A percentile compares a stretch with the other conserved stretches of the same genome.
Evolutionary conservation across 2,329 filamentous ascomycete genomes (phyloP).

Genomic region (Ophiocordyceps australis): DNA sequence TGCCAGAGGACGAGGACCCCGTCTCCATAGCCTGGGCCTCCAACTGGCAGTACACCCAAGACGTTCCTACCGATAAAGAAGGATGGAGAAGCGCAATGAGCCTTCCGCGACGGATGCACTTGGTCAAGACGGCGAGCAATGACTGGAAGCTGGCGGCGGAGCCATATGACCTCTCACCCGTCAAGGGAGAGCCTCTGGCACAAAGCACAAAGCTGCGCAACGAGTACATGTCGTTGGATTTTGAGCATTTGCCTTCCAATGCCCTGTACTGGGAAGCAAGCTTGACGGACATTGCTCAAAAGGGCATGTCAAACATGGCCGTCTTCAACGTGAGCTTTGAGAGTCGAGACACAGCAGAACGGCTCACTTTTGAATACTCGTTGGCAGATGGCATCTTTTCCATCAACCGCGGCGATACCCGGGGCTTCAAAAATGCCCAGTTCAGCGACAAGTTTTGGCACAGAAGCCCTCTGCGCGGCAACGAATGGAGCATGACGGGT

Average conservation of each 20-base stretch:
- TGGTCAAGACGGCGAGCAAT: constrained; percentile 28
- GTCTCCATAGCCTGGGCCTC: constrained; percentile 17
- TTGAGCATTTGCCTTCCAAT: constrained; percentile 25
- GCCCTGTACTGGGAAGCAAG: constrained; percentile 36
- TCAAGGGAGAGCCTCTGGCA: constrained; percentile 25
- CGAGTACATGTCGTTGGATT: constrained; percentile 28
- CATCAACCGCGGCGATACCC: constrained; percentile 9
- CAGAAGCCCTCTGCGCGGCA: constrained; percentile 4
- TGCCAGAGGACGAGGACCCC: constrained; percentile 8
- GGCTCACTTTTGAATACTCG: constrained; percentile 8
- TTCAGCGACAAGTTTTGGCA: constrained; percentile 14
- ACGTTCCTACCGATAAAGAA: constrained; percentile 11
- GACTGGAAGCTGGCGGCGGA: constrained; percentile 32
- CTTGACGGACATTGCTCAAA: constrained; percentile 18
- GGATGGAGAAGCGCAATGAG: constrained; percentile 14
- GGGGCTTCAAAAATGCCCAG: constrained; percentile 11
- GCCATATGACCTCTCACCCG: constrained; percentile 27
- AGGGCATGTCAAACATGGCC: constrained; percentile 5
- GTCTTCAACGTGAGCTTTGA: constrained; percentile 11
- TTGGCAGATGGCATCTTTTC: constrained; percentile 11
- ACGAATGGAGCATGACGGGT: constrained; percentile 11
- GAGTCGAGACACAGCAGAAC: constrained; percentile 9
- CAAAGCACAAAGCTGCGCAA: constrained; percentile 25
- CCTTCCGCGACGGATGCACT: constrained; percentile 25
- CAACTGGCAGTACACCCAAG: constrained; percentile 14